Conservation (phyloP, 805 yeast genomes). For the Yarrowia yakushimensis region DNA sequence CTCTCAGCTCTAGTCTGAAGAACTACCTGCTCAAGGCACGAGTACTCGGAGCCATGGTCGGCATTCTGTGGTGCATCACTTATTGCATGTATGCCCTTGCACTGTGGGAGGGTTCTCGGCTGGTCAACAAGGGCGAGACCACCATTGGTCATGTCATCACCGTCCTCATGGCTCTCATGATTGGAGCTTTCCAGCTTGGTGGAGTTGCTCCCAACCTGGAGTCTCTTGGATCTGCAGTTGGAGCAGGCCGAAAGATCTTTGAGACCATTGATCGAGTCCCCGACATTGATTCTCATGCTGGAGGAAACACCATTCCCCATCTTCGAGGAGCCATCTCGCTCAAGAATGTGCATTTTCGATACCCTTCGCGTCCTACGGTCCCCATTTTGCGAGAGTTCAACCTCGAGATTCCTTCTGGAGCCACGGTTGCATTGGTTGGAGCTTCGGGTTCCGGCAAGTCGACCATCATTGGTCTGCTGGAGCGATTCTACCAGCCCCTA, state of each 20-base stretch:
- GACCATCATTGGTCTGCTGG: constrained; percentile 76
- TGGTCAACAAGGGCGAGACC: constrained; percentile 37
- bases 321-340: constrained; percentile 65
- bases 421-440: constrained; percentile 91
- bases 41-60: constrained; percentile 39
- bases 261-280: constrained; percentile 45
- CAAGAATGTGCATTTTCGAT: constrained; percentile 84
- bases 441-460: constrained; percentile 96
- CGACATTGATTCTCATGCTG: constrained; percentile 38
- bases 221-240: constrained; percentile 41
- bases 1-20: constrained; percentile 32
- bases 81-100: constrained; percentile 42
- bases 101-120: constrained; percentile 45
- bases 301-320: constrained; percentile 31
- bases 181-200: constrained; percentile 44
- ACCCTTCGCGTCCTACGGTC: constrained; percentile 72
- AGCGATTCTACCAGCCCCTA: constrained; percentile 80
- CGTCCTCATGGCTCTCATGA: constrained; percentile 42
- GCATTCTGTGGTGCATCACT: constrained; percentile 38
- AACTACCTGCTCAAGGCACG: constrained; percentile 34
- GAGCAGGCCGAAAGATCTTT: constrained; percentile 42
- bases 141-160: constrained; percentile 40
- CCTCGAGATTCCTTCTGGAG: constrained; percentile 79
- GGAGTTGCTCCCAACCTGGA: constrained; percentile 43
- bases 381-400: constrained; percentile 74